A percentile compares a stretch with the other conserved stretches of the same genome.
Conservation (phyloP, 176 grass and related monocot genomes). For the Bolboschoenus planiculmis region DNA sequence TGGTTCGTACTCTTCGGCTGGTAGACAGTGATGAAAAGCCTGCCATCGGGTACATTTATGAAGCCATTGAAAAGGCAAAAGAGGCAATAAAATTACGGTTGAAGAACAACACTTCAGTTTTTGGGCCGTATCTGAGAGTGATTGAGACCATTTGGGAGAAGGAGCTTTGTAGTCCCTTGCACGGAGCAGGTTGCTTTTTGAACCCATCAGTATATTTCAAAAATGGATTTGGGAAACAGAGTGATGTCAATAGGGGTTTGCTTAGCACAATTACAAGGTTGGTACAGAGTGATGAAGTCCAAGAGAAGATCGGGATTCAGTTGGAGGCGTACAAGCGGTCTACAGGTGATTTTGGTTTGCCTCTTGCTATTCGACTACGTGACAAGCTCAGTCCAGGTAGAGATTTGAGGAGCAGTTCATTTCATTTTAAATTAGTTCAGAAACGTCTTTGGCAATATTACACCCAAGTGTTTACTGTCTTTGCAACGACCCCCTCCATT, state of each 20-base stretch:
- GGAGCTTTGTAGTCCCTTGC: conserved; percentile 47
- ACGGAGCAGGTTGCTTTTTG: conserved; percentile 49
- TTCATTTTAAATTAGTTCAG: not conserved
- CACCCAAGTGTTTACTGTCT: not conserved
- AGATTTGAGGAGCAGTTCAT: not conserved
- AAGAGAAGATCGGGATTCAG: conserved; percentile 59
- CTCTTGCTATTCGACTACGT: conserved; percentile 44
- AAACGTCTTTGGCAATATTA: not conserved
- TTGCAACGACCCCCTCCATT: not conserved
- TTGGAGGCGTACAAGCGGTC: conserved; percentile 52
- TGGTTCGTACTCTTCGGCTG: conserved; percentile 28
- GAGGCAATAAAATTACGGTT: conserved; percentile 38
- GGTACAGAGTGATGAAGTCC: conserved; percentile 35
- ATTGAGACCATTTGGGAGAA: conserved; percentile 49
- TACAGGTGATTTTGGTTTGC: conserved; percentile 46
- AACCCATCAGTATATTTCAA: conserved; percentile 46
- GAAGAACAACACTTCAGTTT: conserved; percentile 37
- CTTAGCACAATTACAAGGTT: conserved; percentile 41
- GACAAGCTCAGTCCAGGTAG: conserved; percentile 51
- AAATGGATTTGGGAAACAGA: conserved; percentile 38
- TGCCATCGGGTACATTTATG: conserved; percentile 48
- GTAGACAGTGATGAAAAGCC: conserved; percentile 42
- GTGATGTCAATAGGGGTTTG: conserved; percentile 40
- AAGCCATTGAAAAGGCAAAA: conserved; percentile 59
- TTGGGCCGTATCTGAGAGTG: conserved; percentile 42